Conservation (phyloP, 2,329 filamentous ascomycete species). For the Trichoderma sp. region DNA sequence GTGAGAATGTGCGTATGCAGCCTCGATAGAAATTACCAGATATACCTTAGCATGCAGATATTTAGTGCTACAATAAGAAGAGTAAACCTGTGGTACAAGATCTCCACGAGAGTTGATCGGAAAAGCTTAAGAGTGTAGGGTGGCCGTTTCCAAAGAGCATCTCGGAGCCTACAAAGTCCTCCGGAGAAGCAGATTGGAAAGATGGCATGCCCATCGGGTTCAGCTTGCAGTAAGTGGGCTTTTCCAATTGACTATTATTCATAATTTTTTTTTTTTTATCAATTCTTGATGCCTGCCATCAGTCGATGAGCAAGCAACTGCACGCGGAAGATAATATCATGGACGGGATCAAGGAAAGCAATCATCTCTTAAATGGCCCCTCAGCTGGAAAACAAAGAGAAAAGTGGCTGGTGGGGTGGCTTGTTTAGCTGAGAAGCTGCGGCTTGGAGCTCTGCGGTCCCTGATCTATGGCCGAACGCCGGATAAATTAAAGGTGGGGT, state of each 20-base stretch:
- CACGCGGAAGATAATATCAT: background rate
- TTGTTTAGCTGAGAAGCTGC: background rate
- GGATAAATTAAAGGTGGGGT: slow-evolving; percentile 25
- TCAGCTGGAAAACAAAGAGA: background rate
- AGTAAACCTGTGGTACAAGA: background rate
- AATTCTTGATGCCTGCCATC: background rate
- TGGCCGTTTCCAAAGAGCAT: background rate
- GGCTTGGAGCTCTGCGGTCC: slow-evolving; percentile 12
- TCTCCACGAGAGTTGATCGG: background rate
- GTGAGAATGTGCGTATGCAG: background rate
- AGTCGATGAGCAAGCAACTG: background rate
- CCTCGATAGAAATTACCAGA: too few species aligned
- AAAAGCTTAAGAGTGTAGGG: slow-evolving; percentile 4
- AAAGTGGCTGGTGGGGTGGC: slow-evolving; percentile 21
- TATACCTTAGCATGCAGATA: background rate
- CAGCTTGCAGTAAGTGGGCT: background rate
- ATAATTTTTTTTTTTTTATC: background rate
- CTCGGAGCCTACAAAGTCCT: slow-evolving; percentile 20
- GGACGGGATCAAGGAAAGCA: background rate
- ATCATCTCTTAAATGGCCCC: background rate
- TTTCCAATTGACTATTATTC: background rate
- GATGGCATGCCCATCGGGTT: background rate
- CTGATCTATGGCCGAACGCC: slow-evolving; percentile 21
- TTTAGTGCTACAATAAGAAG: background rate
- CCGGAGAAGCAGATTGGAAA: background rate